phyloP scores from a whole-genome alignment of 176 grass and related monocot species.

The Cenchrus fungigraminus region DNA sequence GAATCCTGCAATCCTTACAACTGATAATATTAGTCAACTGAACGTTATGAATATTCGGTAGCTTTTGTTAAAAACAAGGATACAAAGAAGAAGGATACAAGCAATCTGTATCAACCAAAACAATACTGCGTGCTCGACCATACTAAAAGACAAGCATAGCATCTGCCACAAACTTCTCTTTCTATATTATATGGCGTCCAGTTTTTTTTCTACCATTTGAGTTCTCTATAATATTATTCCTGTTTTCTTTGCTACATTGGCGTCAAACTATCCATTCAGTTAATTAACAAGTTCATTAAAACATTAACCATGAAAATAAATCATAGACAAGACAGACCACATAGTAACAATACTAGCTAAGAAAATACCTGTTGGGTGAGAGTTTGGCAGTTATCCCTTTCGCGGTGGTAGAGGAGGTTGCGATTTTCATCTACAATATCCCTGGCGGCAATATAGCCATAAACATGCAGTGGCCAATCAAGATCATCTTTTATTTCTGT shows the following conservation, averaged over 20 bases:
- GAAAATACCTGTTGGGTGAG: neutral
- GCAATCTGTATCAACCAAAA: no score
- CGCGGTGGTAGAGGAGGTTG: neutral
- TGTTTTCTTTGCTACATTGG: no score
- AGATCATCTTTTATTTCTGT: neutral
- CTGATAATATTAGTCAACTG: neutral
- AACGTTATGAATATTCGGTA: neutral
- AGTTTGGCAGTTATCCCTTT: neutral
- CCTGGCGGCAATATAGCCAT: neutral
- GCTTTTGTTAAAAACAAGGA: neutral
- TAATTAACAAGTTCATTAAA: neutral
- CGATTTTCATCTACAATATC: neutral
- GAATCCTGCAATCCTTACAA: conserved; percentile 7
- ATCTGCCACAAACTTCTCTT: neutral
- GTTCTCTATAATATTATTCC: neutral
- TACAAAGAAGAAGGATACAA: neutral
- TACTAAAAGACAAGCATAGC: neutral
- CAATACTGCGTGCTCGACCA: neutral
- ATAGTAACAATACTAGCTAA: neutral
- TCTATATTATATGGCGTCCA: neutral
- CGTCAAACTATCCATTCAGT: neutral
- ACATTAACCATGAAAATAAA: neutral
- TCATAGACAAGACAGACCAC: neutral
- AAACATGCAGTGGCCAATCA: neutral
- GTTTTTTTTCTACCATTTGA: neutral